phyloP scores from a whole-genome alignment of 208 protist species.

The Trypanosomatidae sp. region DNA sequence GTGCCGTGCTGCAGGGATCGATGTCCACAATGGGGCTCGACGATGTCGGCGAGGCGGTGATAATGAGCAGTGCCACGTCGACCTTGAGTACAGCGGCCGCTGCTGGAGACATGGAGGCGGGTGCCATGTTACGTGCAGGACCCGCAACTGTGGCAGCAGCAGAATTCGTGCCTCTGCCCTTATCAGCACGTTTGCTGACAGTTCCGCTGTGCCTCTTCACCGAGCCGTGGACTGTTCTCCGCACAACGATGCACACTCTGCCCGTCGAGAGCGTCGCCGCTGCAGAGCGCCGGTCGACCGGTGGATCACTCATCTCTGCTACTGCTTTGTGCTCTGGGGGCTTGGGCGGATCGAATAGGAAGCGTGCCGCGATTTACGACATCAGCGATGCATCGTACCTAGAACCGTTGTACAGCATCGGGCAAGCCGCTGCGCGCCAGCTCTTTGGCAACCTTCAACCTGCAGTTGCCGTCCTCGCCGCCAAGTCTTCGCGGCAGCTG shows the following conservation, averaged over 20 bases:
- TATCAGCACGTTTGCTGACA: slow-evolving; percentile 5
- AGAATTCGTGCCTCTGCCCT: not conserved
- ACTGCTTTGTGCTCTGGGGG: not conserved
- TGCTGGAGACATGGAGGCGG: not conserved
- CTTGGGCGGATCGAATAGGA: not conserved
- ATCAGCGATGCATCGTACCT: not conserved
- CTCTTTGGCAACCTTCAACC: slow-evolving; percentile 11
- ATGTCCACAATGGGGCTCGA: not conserved
- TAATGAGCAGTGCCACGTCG: not conserved
- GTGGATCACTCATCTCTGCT: not conserved
- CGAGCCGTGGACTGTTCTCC: slow-evolving; percentile 17
- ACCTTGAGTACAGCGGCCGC: not conserved
- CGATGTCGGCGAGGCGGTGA: not conserved
- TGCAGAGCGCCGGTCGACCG: not conserved
- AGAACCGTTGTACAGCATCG: not conserved
- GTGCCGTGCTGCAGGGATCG: not conserved
- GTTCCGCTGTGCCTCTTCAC: slow-evolving; percentile 13
- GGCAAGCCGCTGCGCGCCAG: slow-evolving; percentile 3
- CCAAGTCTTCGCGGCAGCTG: not conserved
- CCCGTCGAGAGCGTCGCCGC: not conserved
- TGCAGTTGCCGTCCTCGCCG: not conserved
- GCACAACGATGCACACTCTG: slow-evolving; percentile 13
- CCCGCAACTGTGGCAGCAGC: not conserved
- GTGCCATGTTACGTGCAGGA: not conserved
- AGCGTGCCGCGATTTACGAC: not conserved